Evolutionary conservation across 176 grass and related monocot genomes (phyloP).

Genomic region (Phyllostachys edulis): DNA sequence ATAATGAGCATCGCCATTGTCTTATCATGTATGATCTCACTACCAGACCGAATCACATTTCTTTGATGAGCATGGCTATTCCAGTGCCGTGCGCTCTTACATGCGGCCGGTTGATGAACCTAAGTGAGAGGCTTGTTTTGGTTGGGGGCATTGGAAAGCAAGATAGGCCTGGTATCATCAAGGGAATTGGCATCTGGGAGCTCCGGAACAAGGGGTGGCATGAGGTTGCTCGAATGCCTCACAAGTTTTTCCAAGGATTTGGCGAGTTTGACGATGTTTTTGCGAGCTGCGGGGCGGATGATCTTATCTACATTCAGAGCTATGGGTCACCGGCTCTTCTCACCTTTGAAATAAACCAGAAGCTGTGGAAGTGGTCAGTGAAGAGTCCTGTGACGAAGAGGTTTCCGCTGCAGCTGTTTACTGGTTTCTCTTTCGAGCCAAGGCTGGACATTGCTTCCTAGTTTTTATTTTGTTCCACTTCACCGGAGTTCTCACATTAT

Average conservation of each 20-base stretch:
- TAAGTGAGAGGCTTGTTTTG: constrained; percentile 62
- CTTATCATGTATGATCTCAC: constrained; percentile 75
- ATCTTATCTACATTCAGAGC: constrained; percentile 88
- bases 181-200: constrained; percentile 94
- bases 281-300: constrained; percentile 71
- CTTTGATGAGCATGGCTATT: constrained; percentile 66
- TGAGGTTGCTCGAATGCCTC: constrained; percentile 81
- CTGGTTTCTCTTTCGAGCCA: constrained; percentile 83
- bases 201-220: constrained; percentile 63
- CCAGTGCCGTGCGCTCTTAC: constrained; percentile 71
- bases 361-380: constrained; percentile 77
- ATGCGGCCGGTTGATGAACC: constrained; percentile 78
- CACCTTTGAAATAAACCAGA: constrained; percentile 69
- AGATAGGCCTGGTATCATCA: constrained; percentile 81
- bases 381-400: constrained; percentile 86
- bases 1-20: constrained; percentile 58
- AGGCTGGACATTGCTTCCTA: constrained; percentile 75
- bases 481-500: constrained; percentile 21
- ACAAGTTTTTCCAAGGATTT: constrained; percentile 90
- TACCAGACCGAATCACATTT: constrained; percentile 32
- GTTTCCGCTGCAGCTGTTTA: constrained; percentile 89
- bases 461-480: constrained; percentile 22
- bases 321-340: constrained; percentile 80
- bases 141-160: constrained; percentile 85
- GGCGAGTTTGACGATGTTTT: constrained; percentile 88